Percentiles rank a stretch among this genome's conserved stretches.
Conservation (phyloP, 192 early-diverging fungal genomes). For the Backusella westeae region DNA sequence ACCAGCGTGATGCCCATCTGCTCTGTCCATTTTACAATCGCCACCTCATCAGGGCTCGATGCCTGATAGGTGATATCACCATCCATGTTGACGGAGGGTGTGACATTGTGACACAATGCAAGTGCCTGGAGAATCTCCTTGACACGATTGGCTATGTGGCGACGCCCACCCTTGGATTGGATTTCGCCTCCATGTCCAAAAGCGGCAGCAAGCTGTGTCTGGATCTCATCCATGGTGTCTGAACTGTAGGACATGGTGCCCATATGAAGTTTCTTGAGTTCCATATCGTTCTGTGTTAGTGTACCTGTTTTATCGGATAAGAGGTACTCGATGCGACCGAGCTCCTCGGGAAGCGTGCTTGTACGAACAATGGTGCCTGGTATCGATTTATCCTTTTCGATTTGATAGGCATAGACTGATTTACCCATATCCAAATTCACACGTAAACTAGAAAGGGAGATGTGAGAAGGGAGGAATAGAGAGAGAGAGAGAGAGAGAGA, state of each 20-base stretch:
- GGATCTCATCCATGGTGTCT: conserved; percentile 91
- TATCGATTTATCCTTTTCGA: conserved; percentile 86
- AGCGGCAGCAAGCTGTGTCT: conserved; percentile 60
- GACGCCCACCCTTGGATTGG: conserved; percentile 58
- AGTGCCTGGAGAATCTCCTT: conserved; percentile 87
- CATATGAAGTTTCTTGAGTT: conserved; percentile 91
- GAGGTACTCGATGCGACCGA: conserved; percentile 91
- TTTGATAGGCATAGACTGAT: conserved; percentile 83
- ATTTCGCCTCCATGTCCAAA: conserved; percentile 29
- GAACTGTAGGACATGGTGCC: conserved; percentile 91
- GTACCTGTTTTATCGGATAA: conserved; percentile 98
- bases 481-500: too few species aligned
- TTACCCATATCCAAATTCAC: conserved; percentile 98
- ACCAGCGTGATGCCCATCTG: conserved; percentile 80
- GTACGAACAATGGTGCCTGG: conserved; percentile 88
- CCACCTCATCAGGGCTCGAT: conserved; percentile 95
- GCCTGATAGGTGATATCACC: conserved; percentile 84
- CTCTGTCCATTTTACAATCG: conserved; percentile 92
- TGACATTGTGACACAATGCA: conserved; percentile 92
- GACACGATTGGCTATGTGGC: conserved; percentile 82
- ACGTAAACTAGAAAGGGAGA: conserved; percentile 53
- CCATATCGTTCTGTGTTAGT: conserved; percentile 96
- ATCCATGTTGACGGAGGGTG: conserved; percentile 61
- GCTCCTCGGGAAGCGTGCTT: conserved; percentile 93
- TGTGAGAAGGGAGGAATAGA: too few species aligned